These are phyloP conservation scores for Isabelozyma rhagii DNA, from an alignment of 805 yeast genomes.

Conservation along the genomic window DNA sequence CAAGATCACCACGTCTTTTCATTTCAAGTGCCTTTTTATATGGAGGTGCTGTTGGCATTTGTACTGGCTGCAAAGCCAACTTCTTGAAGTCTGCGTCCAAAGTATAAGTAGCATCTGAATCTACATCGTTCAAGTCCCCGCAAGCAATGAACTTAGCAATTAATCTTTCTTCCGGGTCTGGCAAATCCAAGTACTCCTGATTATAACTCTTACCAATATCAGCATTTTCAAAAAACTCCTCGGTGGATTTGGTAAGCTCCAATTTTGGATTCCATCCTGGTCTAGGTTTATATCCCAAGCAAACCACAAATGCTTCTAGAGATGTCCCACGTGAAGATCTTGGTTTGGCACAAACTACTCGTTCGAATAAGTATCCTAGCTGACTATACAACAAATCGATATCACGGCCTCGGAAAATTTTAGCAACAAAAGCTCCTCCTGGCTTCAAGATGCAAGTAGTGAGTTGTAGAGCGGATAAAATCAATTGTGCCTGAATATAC, in stretches of 20 bases:
- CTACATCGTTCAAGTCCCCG: constrained; percentile 84
- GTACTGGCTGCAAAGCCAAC: constrained; percentile 82
- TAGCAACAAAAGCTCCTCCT: constrained; percentile 94
- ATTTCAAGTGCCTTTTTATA: constrained; percentile 87
- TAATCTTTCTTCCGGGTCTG: constrained; percentile 56
- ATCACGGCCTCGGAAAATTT: constrained; percentile 93
- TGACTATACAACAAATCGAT: constrained; percentile 93
- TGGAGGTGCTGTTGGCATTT: constrained; percentile 95
- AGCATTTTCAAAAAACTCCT: constrained; percentile 72
- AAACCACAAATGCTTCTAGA: constrained; percentile 89
- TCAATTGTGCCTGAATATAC: constrained; percentile 92
- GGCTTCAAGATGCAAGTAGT: constrained; percentile 86
- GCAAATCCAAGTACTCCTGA: constrained; percentile 45
- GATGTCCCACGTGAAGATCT: constrained; percentile 94
- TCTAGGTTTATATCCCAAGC: constrained; percentile 83
- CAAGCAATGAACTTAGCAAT: constrained; percentile 95
- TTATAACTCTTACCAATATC: constrained; percentile 54
- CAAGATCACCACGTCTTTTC: constrained; percentile 64
- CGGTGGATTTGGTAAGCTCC: constrained; percentile 60
- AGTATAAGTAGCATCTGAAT: constrained; percentile 92
- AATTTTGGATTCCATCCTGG: constrained; percentile 76
- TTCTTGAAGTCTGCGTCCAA: constrained; percentile 39
- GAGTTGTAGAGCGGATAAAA: constrained; percentile 84
- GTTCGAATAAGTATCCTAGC: constrained; percentile 77
- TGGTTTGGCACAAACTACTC: constrained; percentile 93